phyloP scores from a whole-genome alignment of 345 rosid species.

The Acer negundo region DNA sequence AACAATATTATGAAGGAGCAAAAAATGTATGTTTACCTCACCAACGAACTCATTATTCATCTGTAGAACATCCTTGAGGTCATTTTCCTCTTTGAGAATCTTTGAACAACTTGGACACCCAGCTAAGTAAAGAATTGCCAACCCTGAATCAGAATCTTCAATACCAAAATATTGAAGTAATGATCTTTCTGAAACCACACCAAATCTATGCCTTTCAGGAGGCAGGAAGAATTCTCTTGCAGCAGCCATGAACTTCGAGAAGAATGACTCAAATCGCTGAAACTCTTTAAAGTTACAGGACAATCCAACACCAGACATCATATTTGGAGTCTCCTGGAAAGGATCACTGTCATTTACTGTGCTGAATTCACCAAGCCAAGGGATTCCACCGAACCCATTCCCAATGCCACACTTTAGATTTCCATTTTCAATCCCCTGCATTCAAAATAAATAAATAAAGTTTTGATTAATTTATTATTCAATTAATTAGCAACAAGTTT shows the following conservation, averaged over 20 bases:
- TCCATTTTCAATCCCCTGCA: slow-evolving; percentile 47
- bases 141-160: slow-evolving; percentile 63
- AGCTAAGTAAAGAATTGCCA: slow-evolving; percentile 52
- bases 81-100: slow-evolving; percentile 57
- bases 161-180: slow-evolving; percentile 57
- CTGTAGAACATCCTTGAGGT: slow-evolving; percentile 49
- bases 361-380: slow-evolving; percentile 62
- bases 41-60: slow-evolving; percentile 49
- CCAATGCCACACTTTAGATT: slow-evolving; percentile 55
- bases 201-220: slow-evolving; percentile 71
- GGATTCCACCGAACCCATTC: slow-evolving; percentile 54
- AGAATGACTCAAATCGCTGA: slow-evolving; percentile 66
- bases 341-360: slow-evolving; percentile 42
- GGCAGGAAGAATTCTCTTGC: slow-evolving; percentile 72
- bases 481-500: slow-evolving; percentile 25
- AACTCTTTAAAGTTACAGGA: slow-evolving; percentile 65
- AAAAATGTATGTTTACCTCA: slow-evolving; percentile 53
- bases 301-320: slow-evolving; percentile 28
- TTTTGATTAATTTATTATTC: slow-evolving; percentile 4
- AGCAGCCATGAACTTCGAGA: slow-evolving; percentile 50
- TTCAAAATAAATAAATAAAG: slow-evolving; percentile 6
- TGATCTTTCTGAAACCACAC: slow-evolving; percentile 62
- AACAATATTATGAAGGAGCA: neutral
- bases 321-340: slow-evolving; percentile 37
- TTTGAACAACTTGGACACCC: slow-evolving; percentile 80